Conservation (phyloP, 495 filamentous ascomycete species). For the Penicillium atrosanguineum region DNA sequence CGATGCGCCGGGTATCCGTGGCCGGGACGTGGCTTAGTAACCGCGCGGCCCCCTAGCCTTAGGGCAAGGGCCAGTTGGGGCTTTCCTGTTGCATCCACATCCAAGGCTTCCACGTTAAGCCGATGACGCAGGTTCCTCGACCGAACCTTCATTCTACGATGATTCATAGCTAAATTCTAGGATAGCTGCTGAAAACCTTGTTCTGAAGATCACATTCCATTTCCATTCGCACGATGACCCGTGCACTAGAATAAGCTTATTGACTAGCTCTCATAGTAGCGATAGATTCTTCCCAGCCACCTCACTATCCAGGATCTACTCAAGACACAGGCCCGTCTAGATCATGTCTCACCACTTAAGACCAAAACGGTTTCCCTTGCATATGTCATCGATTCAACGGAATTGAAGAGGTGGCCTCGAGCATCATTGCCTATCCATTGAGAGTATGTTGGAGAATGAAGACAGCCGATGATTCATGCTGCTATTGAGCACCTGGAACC, state of each 20-base stretch:
- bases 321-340: not conserved
- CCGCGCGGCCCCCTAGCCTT: not conserved
- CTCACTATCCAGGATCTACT: not conserved
- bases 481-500: not conserved
- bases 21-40: not conserved
- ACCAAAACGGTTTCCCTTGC: slow-evolving; percentile 1
- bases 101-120: not conserved
- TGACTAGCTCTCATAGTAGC: slow-evolving; percentile 1
- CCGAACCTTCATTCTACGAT: not conserved
- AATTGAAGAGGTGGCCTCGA: not conserved
- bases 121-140: slow-evolving; percentile 3
- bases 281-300: not conserved
- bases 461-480: not conserved
- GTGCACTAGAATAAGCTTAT: slow-evolving; percentile 15
- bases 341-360: not conserved
- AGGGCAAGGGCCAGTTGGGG: not conserved
- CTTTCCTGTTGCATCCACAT: slow-evolving; percentile 10
- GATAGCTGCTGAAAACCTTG: slow-evolving; percentile 2
- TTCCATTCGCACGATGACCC: slow-evolving; percentile 3
- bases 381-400: not conserved
- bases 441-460: not conserved
- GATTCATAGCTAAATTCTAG: not conserved
- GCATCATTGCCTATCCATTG: not conserved
- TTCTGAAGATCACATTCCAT: not conserved
- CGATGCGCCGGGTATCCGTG: not conserved